These are phyloP conservation scores for Dichomitus squalens DNA, from an alignment of 1,284 basidiomycete genomes.

Conservation along the genomic window DNA sequence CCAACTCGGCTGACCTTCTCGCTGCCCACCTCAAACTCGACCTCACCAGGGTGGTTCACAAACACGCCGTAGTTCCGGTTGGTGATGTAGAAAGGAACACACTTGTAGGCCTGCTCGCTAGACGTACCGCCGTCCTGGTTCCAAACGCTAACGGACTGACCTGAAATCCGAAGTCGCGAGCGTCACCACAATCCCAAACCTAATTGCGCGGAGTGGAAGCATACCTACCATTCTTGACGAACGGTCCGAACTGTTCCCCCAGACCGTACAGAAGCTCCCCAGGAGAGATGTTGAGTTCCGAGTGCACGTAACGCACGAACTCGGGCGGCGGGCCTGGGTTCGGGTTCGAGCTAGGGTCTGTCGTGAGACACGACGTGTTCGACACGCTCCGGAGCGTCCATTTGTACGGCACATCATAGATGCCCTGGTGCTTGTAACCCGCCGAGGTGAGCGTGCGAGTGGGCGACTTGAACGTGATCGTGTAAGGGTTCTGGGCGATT, in stretches of 20 bases:
- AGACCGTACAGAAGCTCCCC: slow-evolving; percentile 75
- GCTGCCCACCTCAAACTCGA: slow-evolving; percentile 73
- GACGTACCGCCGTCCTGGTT: slow-evolving; percentile 74
- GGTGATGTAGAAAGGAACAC: slow-evolving; percentile 72
- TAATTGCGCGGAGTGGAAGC: background rate
- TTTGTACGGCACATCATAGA: slow-evolving; percentile 66
- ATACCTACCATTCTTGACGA: slow-evolving; percentile 70
- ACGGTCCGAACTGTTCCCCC: slow-evolving; percentile 73
- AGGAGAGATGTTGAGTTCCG: slow-evolving; percentile 69
- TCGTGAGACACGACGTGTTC: slow-evolving; percentile 60
- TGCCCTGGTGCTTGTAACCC: slow-evolving; percentile 61
- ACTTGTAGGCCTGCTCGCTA: slow-evolving; percentile 76
- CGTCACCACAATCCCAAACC: background rate
- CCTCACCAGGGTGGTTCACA: slow-evolving; percentile 77
- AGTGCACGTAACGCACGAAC: slow-evolving; percentile 60
- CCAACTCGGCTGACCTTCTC: slow-evolving; percentile 77
- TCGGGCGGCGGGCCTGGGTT: slow-evolving; percentile 46
- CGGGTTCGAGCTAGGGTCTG: slow-evolving; percentile 61
- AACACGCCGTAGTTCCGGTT: slow-evolving; percentile 75
- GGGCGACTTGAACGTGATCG: slow-evolving; percentile 59
- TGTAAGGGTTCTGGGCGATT: slow-evolving; percentile 61
- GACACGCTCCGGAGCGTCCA: slow-evolving; percentile 64
- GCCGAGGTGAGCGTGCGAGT: slow-evolving; percentile 54
- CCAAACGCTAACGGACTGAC: slow-evolving; percentile 67
- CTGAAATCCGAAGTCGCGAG: slow-evolving; percentile 31